Evolutionary conservation across 1,284 basidiomycete species (phyloP).

Genomic region (Ustilago lituana): DNA sequence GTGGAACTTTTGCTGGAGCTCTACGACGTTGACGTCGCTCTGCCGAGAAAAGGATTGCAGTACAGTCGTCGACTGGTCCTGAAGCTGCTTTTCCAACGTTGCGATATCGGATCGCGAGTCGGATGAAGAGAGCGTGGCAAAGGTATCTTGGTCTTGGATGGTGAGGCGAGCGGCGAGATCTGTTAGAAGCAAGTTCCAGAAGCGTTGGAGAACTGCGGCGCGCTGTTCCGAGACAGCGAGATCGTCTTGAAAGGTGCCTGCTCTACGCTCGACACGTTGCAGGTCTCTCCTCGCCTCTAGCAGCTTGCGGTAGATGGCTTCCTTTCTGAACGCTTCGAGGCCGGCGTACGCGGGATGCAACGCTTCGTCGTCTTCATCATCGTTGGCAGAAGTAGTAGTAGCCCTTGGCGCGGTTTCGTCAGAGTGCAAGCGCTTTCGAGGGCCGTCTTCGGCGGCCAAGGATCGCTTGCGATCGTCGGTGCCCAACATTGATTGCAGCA

Average conservation of each 20-base stretch:
- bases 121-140: conserved; percentile 15
- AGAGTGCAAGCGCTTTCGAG: conserved; percentile 43
- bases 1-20: conserved; percentile 40
- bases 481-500: conserved; percentile 43
- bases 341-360: conserved; percentile 31
- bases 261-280: conserved; percentile 34
- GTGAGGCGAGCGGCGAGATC: conserved; percentile 32
- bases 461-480: conserved; percentile 56
- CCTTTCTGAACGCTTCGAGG: conserved; percentile 58
- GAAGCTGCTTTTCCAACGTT: conserved; percentile 27
- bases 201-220: conserved; percentile 44
- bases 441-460: conserved; percentile 27
- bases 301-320: conserved; percentile 62
- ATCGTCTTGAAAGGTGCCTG: conserved; percentile 21
- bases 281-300: conserved; percentile 56
- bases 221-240: conserved; percentile 41
- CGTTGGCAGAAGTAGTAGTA: conserved; percentile 28
- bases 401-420: conserved; percentile 17
- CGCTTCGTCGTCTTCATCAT: conserved; percentile 36
- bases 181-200: conserved; percentile 49
- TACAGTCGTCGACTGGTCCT: conserved; percentile 29
- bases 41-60: conserved; percentile 40
- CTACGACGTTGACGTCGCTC: conserved; percentile 39
- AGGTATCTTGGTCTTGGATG: conserved; percentile 37
- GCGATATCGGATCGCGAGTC: conserved; percentile 17